phyloP scores from a whole-genome alignment of 2,329 filamentous ascomycete genomes.

The Verruconis gallopava region DNA sequence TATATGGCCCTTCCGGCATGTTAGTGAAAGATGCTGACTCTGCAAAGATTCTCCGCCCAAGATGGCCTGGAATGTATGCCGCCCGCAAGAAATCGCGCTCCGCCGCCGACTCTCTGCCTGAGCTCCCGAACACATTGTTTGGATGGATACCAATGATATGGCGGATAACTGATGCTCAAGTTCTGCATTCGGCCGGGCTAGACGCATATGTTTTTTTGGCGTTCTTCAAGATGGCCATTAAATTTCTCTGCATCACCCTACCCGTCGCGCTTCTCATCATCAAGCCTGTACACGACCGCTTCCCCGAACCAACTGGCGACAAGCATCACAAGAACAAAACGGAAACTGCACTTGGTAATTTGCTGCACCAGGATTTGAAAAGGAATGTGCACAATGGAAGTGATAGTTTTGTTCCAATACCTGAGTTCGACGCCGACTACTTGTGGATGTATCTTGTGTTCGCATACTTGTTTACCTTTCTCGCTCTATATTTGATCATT shows the following conservation, averaged over 20 bases:
- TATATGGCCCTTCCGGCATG: no score
- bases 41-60: slow-evolving; percentile 64
- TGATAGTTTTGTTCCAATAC: slow-evolving; percentile 2
- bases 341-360: not conserved
- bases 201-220: slow-evolving; percentile 92
- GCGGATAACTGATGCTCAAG: slow-evolving; percentile 74
- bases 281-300: slow-evolving; percentile 71
- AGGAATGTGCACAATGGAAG: not conserved
- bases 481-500: slow-evolving; percentile 74
- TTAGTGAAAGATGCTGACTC: slow-evolving; percentile 21
- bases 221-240: slow-evolving; percentile 92
- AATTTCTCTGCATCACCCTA: slow-evolving; percentile 65
- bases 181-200: slow-evolving; percentile 78
- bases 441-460: slow-evolving; percentile 93
- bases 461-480: slow-evolving; percentile 75
- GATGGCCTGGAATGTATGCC: slow-evolving; percentile 85
- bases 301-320: slow-evolving; percentile 20
- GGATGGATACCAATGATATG: slow-evolving; percentile 88
- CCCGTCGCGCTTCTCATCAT: slow-evolving; percentile 73
- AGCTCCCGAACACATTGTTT: slow-evolving; percentile 71
- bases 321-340: slow-evolving; percentile 6
- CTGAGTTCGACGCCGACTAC: slow-evolving; percentile 41
- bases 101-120: slow-evolving; percentile 54
- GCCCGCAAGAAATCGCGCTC: slow-evolving; percentile 69
- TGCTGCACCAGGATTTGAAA: not conserved